phyloP scores from a whole-genome alignment of 192 early-diverging fungal species.

The Geranomyces variabilis region DNA sequence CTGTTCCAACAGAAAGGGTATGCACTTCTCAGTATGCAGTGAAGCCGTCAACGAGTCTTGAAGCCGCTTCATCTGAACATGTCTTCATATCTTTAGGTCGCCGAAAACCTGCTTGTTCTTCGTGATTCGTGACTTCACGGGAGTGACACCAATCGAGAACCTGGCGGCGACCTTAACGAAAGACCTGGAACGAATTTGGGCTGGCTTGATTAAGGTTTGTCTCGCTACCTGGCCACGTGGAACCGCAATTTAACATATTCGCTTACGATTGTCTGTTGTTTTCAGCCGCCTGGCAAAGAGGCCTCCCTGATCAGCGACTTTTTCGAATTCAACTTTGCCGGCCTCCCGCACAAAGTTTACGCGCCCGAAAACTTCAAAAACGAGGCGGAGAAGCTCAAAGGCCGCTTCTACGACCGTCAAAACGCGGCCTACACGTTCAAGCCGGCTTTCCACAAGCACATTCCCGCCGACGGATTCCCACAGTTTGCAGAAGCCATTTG shows the following conservation, averaged over 20 bases:
- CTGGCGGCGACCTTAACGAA: slow-evolving; percentile 74
- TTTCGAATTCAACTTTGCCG: slow-evolving; percentile 89
- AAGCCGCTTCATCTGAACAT: neutral
- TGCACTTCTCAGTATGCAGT: neutral
- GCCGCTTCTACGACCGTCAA: slow-evolving; percentile 51
- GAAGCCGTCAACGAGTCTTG: neutral
- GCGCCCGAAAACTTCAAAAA: slow-evolving; percentile 83
- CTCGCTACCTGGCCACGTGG: neutral
- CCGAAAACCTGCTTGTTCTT: slow-evolving; percentile 93
- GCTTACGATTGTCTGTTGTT: neutral
- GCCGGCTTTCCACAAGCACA: slow-evolving; percentile 81
- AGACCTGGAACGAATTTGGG: slow-evolving; percentile 93
- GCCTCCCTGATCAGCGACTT: slow-evolving; percentile 77
- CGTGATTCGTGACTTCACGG: slow-evolving; percentile 95
- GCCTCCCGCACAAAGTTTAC: slow-evolving; percentile 89
- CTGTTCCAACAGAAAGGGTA: slow-evolving; percentile 85
- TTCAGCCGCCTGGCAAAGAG: slow-evolving; percentile 79
- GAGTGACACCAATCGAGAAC: slow-evolving; percentile 80
- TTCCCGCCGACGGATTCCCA: slow-evolving; percentile 95
- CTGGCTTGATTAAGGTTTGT: slow-evolving; percentile 73
- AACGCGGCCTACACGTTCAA: slow-evolving; percentile 82
- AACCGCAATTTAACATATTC: neutral
- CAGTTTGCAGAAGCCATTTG: slow-evolving; percentile 91
- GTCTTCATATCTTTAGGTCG: slow-evolving; percentile 63
- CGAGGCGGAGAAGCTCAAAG: slow-evolving; percentile 65